phyloP scores from a whole-genome alignment of 164 flowering plant species.

The Tetracentron sinense region DNA sequence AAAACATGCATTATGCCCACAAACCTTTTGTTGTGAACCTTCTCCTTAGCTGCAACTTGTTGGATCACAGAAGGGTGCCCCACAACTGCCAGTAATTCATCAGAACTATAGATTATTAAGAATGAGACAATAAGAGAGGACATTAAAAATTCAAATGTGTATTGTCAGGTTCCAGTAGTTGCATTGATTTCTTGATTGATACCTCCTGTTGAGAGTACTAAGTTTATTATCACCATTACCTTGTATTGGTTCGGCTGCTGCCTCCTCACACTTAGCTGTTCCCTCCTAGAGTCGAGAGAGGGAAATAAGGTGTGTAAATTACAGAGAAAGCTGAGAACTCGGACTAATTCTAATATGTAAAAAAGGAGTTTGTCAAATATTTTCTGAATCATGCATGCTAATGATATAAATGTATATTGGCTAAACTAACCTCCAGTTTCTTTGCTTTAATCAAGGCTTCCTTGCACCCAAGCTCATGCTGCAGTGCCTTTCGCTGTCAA shows the following conservation, averaged over 20 bases:
- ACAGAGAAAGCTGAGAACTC: not conserved
- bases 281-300: constrained; percentile 21
- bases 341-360: not conserved
- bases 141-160: not conserved
- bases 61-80: constrained; percentile 26
- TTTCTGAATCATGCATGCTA: not conserved
- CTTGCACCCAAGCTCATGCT: constrained; percentile 68
- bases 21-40: constrained; percentile 51
- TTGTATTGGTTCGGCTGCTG: constrained; percentile 12
- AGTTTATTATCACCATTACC: constrained; percentile 19
- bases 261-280: constrained; percentile 17
- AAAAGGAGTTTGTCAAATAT: not conserved
- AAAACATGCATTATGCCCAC: not conserved
- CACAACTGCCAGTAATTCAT: constrained; percentile 42
- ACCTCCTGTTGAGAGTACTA: constrained; percentile 32
- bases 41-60: constrained; percentile 33
- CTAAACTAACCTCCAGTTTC: constrained; percentile 43
- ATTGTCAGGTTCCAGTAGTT: constrained; percentile 13
- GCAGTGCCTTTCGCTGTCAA: constrained; percentile 56
- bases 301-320: constrained; percentile 5
- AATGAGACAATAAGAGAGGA: not conserved
- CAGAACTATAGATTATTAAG: not conserved
- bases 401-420: not conserved
- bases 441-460: constrained; percentile 51
- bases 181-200: constrained; percentile 35